A percentile compares a stretch with the other conserved stretches of the same genome.
Conservation (phyloP, 2,329 filamentous ascomycete genomes). For the Septoria linicola region DNA sequence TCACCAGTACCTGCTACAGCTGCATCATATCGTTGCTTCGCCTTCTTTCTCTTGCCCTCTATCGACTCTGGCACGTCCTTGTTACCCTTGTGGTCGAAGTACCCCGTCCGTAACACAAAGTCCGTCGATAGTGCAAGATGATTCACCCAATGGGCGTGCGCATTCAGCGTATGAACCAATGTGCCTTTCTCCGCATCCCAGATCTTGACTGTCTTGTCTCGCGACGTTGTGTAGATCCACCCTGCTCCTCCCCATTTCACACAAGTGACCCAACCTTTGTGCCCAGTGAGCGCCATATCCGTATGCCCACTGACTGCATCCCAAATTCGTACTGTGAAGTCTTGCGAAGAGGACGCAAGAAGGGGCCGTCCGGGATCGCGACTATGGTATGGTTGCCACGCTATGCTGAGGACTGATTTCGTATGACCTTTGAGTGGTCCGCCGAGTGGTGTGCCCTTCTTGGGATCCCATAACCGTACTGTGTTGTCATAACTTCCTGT, state of each 20-base stretch:
- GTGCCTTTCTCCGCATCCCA: slow-evolving; percentile 82
- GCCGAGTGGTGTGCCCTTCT: slow-evolving; percentile 72
- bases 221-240: slow-evolving; percentile 76
- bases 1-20: slow-evolving; percentile 58
- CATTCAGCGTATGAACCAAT: slow-evolving; percentile 72
- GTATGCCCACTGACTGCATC: slow-evolving; percentile 73
- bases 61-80: slow-evolving; percentile 63
- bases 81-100: slow-evolving; percentile 76
- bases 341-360: slow-evolving; percentile 84
- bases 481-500: slow-evolving; percentile 93
- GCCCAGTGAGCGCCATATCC: slow-evolving; percentile 80
- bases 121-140: slow-evolving; percentile 92
- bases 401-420: slow-evolving; percentile 83
- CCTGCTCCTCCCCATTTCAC: slow-evolving; percentile 94
- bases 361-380: slow-evolving; percentile 72
- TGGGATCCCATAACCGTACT: slow-evolving; percentile 84
- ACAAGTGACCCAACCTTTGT: slow-evolving; percentile 85
- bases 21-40: slow-evolving; percentile 79
- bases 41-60: slow-evolving; percentile 70
- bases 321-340: slow-evolving; percentile 85
- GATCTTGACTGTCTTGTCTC: slow-evolving; percentile 88
- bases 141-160: slow-evolving; percentile 94
- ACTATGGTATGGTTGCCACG: slow-evolving; percentile 91
- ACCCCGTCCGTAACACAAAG: slow-evolving; percentile 80
- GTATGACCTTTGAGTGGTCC: slow-evolving; percentile 76